Evolutionary conservation across 2,329 filamentous ascomycete genomes (phyloP), one percentile per base, ranked within the genome.

Genomic region (Ophiostoma fasciatum): DNA sequence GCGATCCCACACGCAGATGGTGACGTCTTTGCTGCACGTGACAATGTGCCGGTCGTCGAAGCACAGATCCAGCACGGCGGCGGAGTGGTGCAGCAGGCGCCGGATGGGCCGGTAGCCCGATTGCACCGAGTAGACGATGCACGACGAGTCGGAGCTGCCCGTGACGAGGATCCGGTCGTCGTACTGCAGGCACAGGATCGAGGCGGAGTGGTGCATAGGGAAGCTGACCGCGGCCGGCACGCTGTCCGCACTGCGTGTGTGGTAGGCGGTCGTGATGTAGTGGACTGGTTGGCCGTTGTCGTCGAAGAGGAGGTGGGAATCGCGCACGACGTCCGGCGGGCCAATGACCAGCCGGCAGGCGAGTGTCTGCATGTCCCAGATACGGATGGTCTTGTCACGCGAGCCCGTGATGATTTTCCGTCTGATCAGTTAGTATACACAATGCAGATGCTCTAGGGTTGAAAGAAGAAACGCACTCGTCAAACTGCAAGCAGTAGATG

Each of bases 401-500:
- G 88, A 94, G 20, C 90, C 90, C 3, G 90, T 96, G 46, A 98
- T 87, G 51, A 96, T 94, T 58, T 96, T 98, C 35, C 40, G 27
- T 26, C 29, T 38, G 14, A n/a, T 15, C 3, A 13, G 4, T 8
- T 8, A 14, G 30, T 28, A 7, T 28, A 31, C 21, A 25, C n/a
- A 32, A 20, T 22, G 6, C 14, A 33, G 13, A n/a, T n/a, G n/a
- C n/a, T n/a, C n/a, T n/a, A n/a, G n/a, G n/a, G n/a, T n/a, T n/a
- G n/a, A 26, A 7, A n/a, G 11, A 18, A 14, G 20, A 19, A 11
- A 63, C 78, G 48, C 69, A 85, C 78, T 96, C 88, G 55, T 98
- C 90, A 54, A 96, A 98, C 53, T 98, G 90, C 38, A 93, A 73
- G 57, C 90, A 98, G 60, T 98, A 98, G 39, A 98, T 92, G 46